A percentile compares a stretch with the other conserved stretches of the same genome.
phyloP scores from a whole-genome alignment of 1,284 basidiomycete species.

The Trichosporon coremiiforme region DNA sequence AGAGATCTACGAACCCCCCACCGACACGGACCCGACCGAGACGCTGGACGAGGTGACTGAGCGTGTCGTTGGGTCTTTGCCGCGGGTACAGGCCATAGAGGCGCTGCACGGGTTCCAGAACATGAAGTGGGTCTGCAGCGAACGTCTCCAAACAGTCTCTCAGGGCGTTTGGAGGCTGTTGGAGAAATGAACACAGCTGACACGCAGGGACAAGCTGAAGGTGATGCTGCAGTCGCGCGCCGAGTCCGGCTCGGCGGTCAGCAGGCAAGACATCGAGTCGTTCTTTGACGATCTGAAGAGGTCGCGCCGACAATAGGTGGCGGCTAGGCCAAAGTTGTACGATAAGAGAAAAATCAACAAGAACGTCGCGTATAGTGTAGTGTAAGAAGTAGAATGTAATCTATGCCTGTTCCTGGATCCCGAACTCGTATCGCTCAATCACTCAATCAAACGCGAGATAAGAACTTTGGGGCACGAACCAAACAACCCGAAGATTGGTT shows the following conservation, averaged over 20 bases:
- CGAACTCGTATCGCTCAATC: too few species aligned
- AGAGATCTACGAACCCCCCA: constrained; percentile 53
- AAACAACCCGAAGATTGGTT: too few species aligned
- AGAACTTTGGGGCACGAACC: too few species aligned
- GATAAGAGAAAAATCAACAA: too few species aligned
- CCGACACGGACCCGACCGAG: constrained; percentile 46
- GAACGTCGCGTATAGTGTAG: too few species aligned
- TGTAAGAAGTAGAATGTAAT: too few species aligned
- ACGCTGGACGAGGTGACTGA: constrained; percentile 51
- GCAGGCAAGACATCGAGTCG: constrained; percentile 47
- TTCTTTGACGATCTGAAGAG: constrained; percentile 42
- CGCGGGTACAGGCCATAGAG: constrained; percentile 54
- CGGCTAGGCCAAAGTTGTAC: too few species aligned
- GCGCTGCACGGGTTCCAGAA: constrained; percentile 51
- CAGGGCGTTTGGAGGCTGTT: too few species aligned
- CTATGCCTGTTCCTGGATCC: too few species aligned
- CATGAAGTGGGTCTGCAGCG: constrained; percentile 47
- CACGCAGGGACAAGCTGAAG: constrained; percentile 43
- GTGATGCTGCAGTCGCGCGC: constrained; percentile 44
- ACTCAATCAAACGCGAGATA: too few species aligned
- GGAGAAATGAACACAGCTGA: neutral
- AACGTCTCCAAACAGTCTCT: too few species aligned
- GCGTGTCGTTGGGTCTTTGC: constrained; percentile 49
- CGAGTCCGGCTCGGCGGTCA: constrained; percentile 40
- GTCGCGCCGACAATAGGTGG: neutral